phyloP scores from a whole-genome alignment of 2,329 filamentous ascomycete genomes.

The Waltergamsia citrina region DNA sequence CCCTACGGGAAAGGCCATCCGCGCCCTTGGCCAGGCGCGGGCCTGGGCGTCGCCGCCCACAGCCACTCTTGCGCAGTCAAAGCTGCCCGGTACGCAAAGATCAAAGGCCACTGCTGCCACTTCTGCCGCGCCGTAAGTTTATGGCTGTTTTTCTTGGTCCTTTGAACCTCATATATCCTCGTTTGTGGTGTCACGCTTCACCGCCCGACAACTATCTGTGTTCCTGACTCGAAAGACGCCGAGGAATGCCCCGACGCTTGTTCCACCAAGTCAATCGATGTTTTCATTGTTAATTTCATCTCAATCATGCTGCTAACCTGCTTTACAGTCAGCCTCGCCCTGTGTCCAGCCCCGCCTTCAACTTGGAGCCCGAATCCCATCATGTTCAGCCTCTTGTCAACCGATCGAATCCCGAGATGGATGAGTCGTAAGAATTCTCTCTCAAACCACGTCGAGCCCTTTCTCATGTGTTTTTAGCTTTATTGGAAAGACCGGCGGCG shows the following conservation, averaged over 20 bases:
- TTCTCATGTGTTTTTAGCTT: constrained; percentile 42
- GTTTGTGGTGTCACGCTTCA: background rate
- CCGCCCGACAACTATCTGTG: constrained; percentile 5
- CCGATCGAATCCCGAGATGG: constrained; percentile 53
- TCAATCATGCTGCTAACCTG: constrained; percentile 8
- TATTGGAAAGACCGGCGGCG: constrained; percentile 87
- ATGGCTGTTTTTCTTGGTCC: constrained; percentile 7
- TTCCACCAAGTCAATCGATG: no score
- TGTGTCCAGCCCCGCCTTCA: constrained; percentile 54
- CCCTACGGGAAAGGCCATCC: constrained; percentile 36
- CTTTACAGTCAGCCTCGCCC: constrained; percentile 34
- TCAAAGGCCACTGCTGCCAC: constrained; percentile 42
- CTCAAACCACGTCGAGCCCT: no score
- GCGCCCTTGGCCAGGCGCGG: constrained; percentile 29
- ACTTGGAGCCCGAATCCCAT: constrained; percentile 35
- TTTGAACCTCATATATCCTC: background rate
- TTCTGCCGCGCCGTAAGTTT: constrained; percentile 42
- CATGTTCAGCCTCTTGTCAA: constrained; percentile 64
- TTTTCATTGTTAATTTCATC: no score
- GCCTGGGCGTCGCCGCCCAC: constrained; percentile 26
- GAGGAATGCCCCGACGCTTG: no score
- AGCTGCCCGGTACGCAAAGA: constrained; percentile 28
- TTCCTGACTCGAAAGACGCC: background rate
- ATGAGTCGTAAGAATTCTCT: constrained; percentile 61
- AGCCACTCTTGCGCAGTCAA: constrained; percentile 26